Conservation (phyloP, 495 filamentous ascomycete genomes). For the Rusavskia elegans region DNA sequence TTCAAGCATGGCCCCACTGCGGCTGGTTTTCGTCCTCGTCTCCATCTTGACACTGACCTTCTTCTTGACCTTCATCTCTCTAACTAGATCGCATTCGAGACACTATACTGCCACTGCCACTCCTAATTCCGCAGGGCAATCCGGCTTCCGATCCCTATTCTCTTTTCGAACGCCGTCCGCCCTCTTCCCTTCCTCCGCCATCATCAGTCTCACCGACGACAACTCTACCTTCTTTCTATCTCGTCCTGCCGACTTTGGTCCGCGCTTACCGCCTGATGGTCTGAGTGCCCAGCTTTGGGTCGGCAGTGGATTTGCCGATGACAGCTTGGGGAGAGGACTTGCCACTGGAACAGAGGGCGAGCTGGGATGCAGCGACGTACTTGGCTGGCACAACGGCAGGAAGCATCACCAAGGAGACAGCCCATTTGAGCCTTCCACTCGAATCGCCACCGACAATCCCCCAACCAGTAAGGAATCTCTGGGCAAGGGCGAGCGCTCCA, state of each 20-base stretch:
- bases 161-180: slow-evolving; percentile 53
- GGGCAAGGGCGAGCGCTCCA: slow-evolving; percentile 4
- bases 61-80: slow-evolving; percentile 34
- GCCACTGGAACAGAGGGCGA: slow-evolving; percentile 53
- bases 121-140: slow-evolving; percentile 23
- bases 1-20: slow-evolving; percentile 36
- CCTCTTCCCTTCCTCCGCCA: slow-evolving; percentile 84
- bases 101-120: slow-evolving; percentile 24
- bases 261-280: slow-evolving; percentile 55
- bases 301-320: slow-evolving; percentile 76
- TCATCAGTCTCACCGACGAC: slow-evolving; percentile 92
- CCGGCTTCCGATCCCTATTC: slow-evolving; percentile 37
- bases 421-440: slow-evolving; percentile 5
- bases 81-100: slow-evolving; percentile 23
- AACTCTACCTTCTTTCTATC: slow-evolving; percentile 94
- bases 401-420: slow-evolving; percentile 15
- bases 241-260: slow-evolving; percentile 85
- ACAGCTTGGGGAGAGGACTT: slow-evolving; percentile 39
- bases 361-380: slow-evolving; percentile 95
- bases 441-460: background rate
- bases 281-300: slow-evolving; percentile 80
- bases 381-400: slow-evolving; percentile 60
- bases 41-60: slow-evolving; percentile 39
- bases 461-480: background rate
- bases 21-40: slow-evolving; percentile 33